A percentile compares a stretch with the other conserved stretches of the same genome.
phyloP scores from a whole-genome alignment of 495 filamentous ascomycete genomes.

The Penicillium macrosclerotiorum region DNA sequence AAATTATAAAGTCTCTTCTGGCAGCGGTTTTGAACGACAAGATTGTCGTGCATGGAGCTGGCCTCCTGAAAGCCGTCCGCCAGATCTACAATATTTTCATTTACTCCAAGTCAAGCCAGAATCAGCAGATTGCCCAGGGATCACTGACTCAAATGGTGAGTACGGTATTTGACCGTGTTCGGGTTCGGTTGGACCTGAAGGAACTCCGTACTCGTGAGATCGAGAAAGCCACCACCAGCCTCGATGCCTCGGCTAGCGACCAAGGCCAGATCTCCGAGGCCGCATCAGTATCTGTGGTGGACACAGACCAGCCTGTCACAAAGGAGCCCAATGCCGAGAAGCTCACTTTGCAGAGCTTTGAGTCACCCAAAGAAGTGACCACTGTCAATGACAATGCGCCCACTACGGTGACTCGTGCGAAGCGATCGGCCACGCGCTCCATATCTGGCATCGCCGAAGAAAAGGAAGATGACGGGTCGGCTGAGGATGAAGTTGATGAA shows the following conservation, averaged over 20 bases:
- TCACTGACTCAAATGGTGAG: conserved; percentile 98
- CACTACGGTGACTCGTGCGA: conserved; percentile 86
- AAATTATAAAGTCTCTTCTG: conserved; percentile 95
- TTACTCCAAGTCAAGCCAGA: conserved; percentile 82
- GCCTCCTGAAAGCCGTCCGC: conserved; percentile 94
- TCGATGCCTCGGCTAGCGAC: conserved; percentile 34
- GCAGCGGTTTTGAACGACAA: conserved; percentile 97
- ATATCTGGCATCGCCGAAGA: conserved; percentile 52
- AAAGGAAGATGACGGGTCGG: conserved; percentile 49
- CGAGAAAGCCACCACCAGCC: conserved; percentile 24
- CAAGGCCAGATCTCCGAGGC: conserved; percentile 48
- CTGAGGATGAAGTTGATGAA: conserved; percentile 93
- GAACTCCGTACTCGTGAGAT: conserved; percentile 59
- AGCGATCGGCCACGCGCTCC: conserved; percentile 52
- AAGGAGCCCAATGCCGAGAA: conserved; percentile 65
- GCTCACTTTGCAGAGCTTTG: conserved; percentile 92
- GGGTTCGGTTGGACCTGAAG: conserved; percentile 81
- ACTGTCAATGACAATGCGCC: conserved; percentile 84
- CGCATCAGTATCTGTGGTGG: conserved; percentile 45
- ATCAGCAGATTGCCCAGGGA: conserved; percentile 95
- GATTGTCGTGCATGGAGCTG: conserved; percentile 95
- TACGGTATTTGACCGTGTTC: conserved; percentile 94
- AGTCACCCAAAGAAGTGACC: conserved; percentile 92
- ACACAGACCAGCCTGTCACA: conserved; percentile 51
- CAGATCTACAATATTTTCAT: conserved; percentile 99